Evolutionary conservation across 345 rosid genomes (phyloP), one percentile per base, ranked within the genome.

Genomic region (Cardamine resedifolia): DNA sequence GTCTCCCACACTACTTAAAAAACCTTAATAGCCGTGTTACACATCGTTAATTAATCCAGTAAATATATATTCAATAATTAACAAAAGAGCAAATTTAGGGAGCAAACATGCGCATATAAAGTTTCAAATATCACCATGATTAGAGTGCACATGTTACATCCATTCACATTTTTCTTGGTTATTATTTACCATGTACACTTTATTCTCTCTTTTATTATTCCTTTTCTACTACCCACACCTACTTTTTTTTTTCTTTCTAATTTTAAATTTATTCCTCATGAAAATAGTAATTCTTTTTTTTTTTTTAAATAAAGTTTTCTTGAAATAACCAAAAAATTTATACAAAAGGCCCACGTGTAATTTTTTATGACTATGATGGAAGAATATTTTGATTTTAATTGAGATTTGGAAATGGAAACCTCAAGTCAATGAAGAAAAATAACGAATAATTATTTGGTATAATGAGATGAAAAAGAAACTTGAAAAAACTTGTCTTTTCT

Each of bases 91-190:
- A 59, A 41, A 67, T 67, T 61, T 41, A 75, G 70, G 73, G 70
- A 68, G 57, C 58, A 75, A 63, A 69, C 75, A 76, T 76, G 75
- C 79, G 38, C 79, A 47, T 52, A 52, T 53, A 53, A 70, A 68
- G 16, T 63, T 63, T 31, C 60, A 76, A 59, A 48, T 19, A 39
- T 74, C 68, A 67, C 52, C 59, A 63, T 76, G 39, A 76, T 76
- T 69, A 55, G 60, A 14, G 27, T 64, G 66, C 79, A 63, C 71
- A 70, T 56, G 71, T 10, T 20, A 55, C 56, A 5, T 8, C 2
- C 16, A 7, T 14, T 28, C 55, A 49, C 78, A 65, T 14, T 48
- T 0, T 43, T 36, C 28, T 51, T 30, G 0, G 3, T 18, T 10
- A 41, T 33, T 47, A 7, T 30, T 34, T 51, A 23, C 61, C 52